Base-by-base conservation (phyloP, 2,329 filamentous ascomycete genomes). In the Decorospora gaudefroyi region DNA sequence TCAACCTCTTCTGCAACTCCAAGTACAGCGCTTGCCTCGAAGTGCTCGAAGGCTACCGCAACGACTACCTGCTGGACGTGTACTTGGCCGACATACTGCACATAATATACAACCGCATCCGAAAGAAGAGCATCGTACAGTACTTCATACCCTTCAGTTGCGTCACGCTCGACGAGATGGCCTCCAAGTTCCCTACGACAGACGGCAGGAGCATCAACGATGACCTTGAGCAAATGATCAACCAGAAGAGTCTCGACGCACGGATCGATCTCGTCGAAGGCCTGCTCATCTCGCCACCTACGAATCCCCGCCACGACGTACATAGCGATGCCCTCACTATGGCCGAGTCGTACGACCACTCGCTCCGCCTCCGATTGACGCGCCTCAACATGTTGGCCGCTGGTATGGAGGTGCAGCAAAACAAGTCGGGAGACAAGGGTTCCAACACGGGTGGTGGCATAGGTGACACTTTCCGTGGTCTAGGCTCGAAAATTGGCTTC, bases 81-180 rank as follows among this genome's bases (percentile, higher is more conserved):
- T 86, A 96, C 68, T 80, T 99, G 5, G 85, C 88, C 46, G 82
- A 78, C 50, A 88, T 95, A 54, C 76, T 96, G 12, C 65, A 78
- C 25, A 72, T 75, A 1, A 76, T 99, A 13, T 93, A 91, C 72
- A 76, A 79, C 8, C 75, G 77, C 33, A 90, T 99, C 57, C 84
- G 93, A 46, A 87, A 81, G 62, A 96, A 96, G 74, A 92, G 91
- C 62, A 96, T 99, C 46, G 82, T 91, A 16, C 89, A 96, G 64
- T 97, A 96, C 72, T 87, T 96, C 59, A 79, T 89, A 16, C 91
- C 93, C 0, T 99, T 95, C 70, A 95, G 87, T 28, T 86, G 85
- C 55, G 90, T 96, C 49, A 91, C 87, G 0, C 76, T 97, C 4
- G 79, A 85, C 13, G 90, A 84, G 49, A 82, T 99, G 76, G 83